These are phyloP conservation scores for Neofusicoccum kwambonambiense DNA, from an alignment of 2,329 filamentous ascomycete species.

Conservation along the genomic window DNA sequence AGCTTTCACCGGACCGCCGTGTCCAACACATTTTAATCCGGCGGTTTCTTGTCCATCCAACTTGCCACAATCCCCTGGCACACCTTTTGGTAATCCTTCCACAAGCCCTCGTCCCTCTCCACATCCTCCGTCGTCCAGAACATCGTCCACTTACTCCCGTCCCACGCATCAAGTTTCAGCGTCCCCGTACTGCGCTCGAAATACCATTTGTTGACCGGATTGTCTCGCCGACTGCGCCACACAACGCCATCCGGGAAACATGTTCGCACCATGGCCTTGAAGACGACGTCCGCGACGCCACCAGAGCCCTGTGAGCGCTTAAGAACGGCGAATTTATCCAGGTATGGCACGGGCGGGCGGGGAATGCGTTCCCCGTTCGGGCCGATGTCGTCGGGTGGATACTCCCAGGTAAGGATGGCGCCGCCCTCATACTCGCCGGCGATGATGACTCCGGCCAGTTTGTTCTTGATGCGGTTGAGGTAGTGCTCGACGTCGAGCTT, in stretches of 20 bases:
- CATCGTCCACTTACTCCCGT: conserved; percentile 90
- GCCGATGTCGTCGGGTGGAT: conserved; percentile 46
- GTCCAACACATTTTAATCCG: conserved; percentile 19
- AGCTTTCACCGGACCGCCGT: too few species aligned
- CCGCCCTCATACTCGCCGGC: conserved; percentile 96
- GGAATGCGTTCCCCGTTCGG: conserved; percentile 51
- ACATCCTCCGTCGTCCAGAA: conserved; percentile 85
- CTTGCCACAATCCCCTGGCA: conserved; percentile 50
- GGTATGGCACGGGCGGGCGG: conserved; percentile 73
- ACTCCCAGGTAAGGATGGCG: conserved; percentile 93
- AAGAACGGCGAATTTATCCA: conserved; percentile 96
- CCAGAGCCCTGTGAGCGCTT: conserved; percentile 85
- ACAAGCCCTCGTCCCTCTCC: conserved; percentile 33
- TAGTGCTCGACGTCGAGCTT: conserved; percentile 83
- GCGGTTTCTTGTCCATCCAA: conserved; percentile 45
- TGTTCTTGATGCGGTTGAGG: conserved; percentile 72
- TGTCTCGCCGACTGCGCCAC: conserved; percentile 86
- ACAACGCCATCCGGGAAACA: conserved; percentile 89
- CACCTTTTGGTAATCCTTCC: conserved; percentile 50
- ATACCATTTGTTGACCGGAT: conserved; percentile 99
- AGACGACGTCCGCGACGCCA: conserved; percentile 92
- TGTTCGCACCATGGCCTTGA: conserved; percentile 88
- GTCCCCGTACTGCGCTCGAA: conserved; percentile 86
- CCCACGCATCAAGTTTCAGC: conserved; percentile 62
- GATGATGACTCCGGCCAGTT: conserved; percentile 87